Evolutionary conservation across 139 green algal genomes (phyloP).

Genomic region (Tetradesmus obliquus): DNA sequence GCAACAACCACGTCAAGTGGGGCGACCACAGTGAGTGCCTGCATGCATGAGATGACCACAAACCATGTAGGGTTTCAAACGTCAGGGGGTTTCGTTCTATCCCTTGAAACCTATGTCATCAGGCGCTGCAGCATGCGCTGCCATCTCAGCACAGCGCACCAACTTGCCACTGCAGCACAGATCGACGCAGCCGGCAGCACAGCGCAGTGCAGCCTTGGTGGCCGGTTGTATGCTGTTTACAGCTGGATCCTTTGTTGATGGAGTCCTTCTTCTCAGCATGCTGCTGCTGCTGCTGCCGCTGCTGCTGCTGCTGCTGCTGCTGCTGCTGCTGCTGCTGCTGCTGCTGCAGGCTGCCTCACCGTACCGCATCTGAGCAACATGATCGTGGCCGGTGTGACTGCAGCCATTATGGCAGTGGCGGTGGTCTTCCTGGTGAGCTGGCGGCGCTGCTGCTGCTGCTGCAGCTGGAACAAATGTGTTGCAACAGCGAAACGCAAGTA

Average conservation of each 20-base stretch:
- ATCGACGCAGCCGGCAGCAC: too few relatives aligned
- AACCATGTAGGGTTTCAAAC: too few relatives aligned
- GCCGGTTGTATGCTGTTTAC: too few relatives aligned
- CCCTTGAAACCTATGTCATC: too few relatives aligned
- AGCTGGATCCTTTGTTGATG: too few relatives aligned
- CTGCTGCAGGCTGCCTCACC: not conserved
- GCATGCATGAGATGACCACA: too few relatives aligned
- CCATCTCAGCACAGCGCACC: too few relatives aligned
- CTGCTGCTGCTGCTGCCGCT: not conserved
- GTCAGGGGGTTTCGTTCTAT: too few relatives aligned
- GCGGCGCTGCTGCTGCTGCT: not conserved
- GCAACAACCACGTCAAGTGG: not conserved
- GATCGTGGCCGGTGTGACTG: constrained; percentile 4
- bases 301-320: not conserved
- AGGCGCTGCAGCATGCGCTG: too few relatives aligned
- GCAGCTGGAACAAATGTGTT: not conserved
- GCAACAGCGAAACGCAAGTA: too few relatives aligned
- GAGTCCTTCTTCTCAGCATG: not conserved
- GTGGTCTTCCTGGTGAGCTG: constrained; percentile 26
- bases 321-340: not conserved
- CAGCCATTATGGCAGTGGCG: not conserved
- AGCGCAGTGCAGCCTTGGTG: too few relatives aligned
- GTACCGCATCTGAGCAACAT: constrained; percentile 42
- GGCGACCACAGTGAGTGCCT: not conserved
- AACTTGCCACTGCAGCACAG: too few relatives aligned